phyloP scores from a whole-genome alignment of 2,329 filamentous ascomycete species.

The Coniochaeta sp. region DNA sequence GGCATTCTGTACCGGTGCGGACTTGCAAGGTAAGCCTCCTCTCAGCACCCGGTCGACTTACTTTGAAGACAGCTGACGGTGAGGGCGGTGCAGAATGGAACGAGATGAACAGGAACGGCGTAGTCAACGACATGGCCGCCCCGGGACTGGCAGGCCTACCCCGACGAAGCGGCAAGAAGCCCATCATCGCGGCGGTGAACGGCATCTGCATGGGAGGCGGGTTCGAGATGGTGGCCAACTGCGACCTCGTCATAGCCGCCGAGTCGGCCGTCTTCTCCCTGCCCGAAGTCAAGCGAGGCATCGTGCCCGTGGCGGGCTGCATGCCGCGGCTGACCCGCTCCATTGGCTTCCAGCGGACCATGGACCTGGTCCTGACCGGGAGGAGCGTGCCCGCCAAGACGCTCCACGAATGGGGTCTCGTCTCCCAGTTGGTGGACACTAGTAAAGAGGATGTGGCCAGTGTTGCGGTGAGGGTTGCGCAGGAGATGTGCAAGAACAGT shows the following conservation, averaged over 20 bases:
- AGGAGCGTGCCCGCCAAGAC: constrained; percentile 50
- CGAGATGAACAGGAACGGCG: constrained; percentile 29
- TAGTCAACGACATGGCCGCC: constrained; percentile 25
- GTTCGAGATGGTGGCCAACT: constrained; percentile 66
- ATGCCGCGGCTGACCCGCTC: constrained; percentile 59
- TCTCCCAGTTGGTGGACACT: constrained; percentile 52
- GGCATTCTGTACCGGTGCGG: constrained; percentile 59
- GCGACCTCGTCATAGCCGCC: constrained; percentile 60
- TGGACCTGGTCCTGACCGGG: constrained; percentile 66
- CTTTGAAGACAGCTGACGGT: not conserved
- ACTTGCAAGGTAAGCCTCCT: constrained; percentile 37
- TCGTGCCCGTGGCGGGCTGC: constrained; percentile 64
- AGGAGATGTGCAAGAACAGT: constrained; percentile 56
- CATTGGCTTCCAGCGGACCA: constrained; percentile 62
- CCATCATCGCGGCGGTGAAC: constrained; percentile 71
- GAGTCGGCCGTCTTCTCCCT: constrained; percentile 54
- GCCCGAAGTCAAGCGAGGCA: constrained; percentile 64
- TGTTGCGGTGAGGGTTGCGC: constrained; percentile 55
- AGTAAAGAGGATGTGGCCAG: constrained; percentile 38
- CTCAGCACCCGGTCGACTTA: not conserved
- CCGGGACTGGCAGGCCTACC: constrained; percentile 57
- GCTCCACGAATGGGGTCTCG: constrained; percentile 58
- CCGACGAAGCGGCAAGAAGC: constrained; percentile 61
- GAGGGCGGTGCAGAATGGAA: constrained; percentile 40
- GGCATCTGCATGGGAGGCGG: constrained; percentile 66